A percentile compares a stretch with the other conserved stretches of the same genome.
Conservation (phyloP, 2,329 filamentous ascomycete species). For the Nectriaceae sp. region DNA sequence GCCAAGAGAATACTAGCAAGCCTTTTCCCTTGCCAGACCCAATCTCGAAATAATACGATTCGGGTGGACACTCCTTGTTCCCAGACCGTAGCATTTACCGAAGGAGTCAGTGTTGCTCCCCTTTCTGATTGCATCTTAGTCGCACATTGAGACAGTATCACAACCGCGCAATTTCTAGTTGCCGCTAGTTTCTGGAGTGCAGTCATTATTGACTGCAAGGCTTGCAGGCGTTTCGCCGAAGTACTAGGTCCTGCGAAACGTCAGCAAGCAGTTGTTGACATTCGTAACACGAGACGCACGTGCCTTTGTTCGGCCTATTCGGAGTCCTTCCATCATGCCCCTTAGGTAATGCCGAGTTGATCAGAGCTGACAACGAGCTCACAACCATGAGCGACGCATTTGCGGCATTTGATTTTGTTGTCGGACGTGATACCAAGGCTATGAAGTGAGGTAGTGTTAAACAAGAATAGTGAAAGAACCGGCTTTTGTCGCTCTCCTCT, state of each 20-base stretch:
- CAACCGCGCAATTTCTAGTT: slow-evolving; percentile 69
- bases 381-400: slow-evolving; percentile 72
- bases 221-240: slow-evolving; percentile 49
- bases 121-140: slow-evolving; percentile 73
- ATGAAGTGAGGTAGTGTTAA: slow-evolving; percentile 71
- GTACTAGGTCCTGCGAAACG: slow-evolving; percentile 35
- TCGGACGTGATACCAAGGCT: slow-evolving; percentile 71
- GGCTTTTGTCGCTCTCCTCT: slow-evolving; percentile 25
- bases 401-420: slow-evolving; percentile 60
- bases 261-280: slow-evolving; percentile 7
- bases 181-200: slow-evolving; percentile 76
- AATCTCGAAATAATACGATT: slow-evolving; percentile 79
- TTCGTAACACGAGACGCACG: slow-evolving; percentile 1
- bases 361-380: slow-evolving; percentile 74
- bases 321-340: slow-evolving; percentile 41
- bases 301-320: slow-evolving; percentile 44
- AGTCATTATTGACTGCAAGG: slow-evolving; percentile 64
- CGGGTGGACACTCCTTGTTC: slow-evolving; percentile 75
- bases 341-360: slow-evolving; percentile 77
- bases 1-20: slow-evolving; percentile 57
- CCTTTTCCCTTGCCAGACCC: slow-evolving; percentile 52
- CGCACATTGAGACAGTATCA: slow-evolving; percentile 77
- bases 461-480: slow-evolving; percentile 53
- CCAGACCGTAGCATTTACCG: slow-evolving; percentile 77
- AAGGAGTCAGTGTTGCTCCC: slow-evolving; percentile 71